A percentile compares a stretch with the other conserved stretches of the same genome.
Evolutionary conservation across 495 filamentous ascomycete genomes (phyloP).

Genomic region (Mytilinidion resinicola): DNA sequence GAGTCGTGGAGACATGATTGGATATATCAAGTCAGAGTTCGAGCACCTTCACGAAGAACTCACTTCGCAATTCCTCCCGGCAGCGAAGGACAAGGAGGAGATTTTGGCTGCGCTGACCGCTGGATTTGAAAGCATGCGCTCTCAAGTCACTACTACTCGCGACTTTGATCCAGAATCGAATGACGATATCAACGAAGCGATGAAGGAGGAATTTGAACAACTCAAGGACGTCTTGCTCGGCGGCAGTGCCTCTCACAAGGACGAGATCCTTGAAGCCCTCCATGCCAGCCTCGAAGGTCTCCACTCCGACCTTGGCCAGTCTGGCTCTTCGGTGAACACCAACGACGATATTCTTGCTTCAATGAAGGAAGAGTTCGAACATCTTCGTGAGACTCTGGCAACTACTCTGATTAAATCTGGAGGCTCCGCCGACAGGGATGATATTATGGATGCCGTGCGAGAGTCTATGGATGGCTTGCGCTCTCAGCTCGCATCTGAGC

Average conservation of each 20-base stretch:
- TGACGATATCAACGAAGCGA: constrained; percentile 40
- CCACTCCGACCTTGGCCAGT: constrained; percentile 26
- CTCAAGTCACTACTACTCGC: constrained; percentile 25
- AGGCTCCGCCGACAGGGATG: constrained; percentile 50
- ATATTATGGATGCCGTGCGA: constrained; percentile 48
- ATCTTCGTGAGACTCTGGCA: constrained; percentile 65
- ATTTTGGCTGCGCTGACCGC: constrained; percentile 32
- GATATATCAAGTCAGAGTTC: constrained; percentile 70
- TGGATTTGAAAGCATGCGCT: constrained; percentile 34
- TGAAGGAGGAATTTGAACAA: constrained; percentile 57
- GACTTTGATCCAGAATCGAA: constrained; percentile 28
- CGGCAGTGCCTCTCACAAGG: constrained; percentile 31
- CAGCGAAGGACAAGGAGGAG: constrained; percentile 23
- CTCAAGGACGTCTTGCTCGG: constrained; percentile 34
- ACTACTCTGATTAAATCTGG: constrained; percentile 53
- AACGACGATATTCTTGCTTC: constrained; percentile 19
- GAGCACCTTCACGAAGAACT: constrained; percentile 48
- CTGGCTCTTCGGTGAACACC: constrained; percentile 3
- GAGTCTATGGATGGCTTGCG: constrained; percentile 35
- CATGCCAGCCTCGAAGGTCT: constrained; percentile 34
- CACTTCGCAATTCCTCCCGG: constrained; percentile 11
- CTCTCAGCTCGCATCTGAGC: constrained; percentile 26
- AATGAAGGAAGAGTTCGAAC: constrained; percentile 48
- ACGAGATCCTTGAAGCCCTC: constrained; percentile 35
- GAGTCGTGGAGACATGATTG: constrained; percentile 52